These are phyloP conservation scores for Phytophthora cactorum DNA, from an alignment of 352 stramenopile species.

Conservation along the genomic window DNA sequence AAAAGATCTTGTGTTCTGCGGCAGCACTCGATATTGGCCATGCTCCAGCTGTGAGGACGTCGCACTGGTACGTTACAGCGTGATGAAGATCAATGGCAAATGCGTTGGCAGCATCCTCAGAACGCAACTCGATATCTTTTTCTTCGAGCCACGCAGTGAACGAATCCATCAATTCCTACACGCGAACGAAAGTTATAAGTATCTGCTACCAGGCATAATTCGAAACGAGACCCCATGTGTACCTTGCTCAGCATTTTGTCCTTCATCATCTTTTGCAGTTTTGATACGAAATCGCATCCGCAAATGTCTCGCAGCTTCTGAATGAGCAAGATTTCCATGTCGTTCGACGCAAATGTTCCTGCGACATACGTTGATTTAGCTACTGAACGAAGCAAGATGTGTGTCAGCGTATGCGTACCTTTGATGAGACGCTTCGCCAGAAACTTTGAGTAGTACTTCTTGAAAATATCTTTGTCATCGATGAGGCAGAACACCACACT, in stretches of 20 bases:
- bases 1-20: slow-evolving; percentile 56
- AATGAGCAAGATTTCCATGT: slow-evolving; percentile 81
- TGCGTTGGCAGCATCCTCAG: slow-evolving; percentile 39
- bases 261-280: slow-evolving; percentile 90
- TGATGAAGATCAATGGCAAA: slow-evolving; percentile 67
- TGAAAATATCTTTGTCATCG: slow-evolving; percentile 91
- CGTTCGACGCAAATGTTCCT: slow-evolving; percentile 73
- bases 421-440: slow-evolving; percentile 86
- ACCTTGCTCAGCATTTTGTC: slow-evolving; percentile 89
- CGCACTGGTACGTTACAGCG: slow-evolving; percentile 68
- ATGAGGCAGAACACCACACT: slow-evolving; percentile 89
- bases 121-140: slow-evolving; percentile 56
- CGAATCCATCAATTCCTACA: slow-evolving; percentile 66
- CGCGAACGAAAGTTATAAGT: slow-evolving; percentile 4
- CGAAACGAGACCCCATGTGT: neutral
- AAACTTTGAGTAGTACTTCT: slow-evolving; percentile 90
- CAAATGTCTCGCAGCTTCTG: slow-evolving; percentile 88
- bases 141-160: slow-evolving; percentile 81
- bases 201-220: neutral
- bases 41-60: slow-evolving; percentile 82
- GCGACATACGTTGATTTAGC: neutral
- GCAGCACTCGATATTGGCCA: slow-evolving; percentile 82
- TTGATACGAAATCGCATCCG: slow-evolving; percentile 87
- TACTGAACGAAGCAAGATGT: neutral
- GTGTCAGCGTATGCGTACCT: slow-evolving; percentile 41